Evolutionary conservation across 345 rosid species (phyloP), one percentile per base, ranked within the genome.

Genomic region (Murraya paniculata): DNA sequence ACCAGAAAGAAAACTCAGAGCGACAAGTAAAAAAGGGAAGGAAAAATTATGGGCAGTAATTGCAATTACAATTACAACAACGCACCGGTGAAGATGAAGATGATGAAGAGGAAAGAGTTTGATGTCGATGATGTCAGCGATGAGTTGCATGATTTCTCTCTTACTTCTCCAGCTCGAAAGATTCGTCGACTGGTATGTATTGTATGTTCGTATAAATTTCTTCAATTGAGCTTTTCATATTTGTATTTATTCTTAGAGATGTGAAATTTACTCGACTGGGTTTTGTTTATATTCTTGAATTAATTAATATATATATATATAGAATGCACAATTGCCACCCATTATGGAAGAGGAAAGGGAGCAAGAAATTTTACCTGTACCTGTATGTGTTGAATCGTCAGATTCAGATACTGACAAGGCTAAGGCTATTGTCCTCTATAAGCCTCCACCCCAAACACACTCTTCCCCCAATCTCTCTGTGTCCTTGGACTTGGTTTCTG

Each of bases 91-190:
- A 22, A 38, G 55, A 66, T 41, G 78, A 77, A 82, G 64, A 56
- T 41, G 79, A 81, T 81, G 81, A 92, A 82, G 85, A 82, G 88
- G 78, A 92, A 91, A 81, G 85, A 90, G 4, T 78, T 92, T 21
- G 97, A 90, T 5, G 81, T 92, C 5, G 97, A 89, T 28, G 86
- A 83, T 41, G 88, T 90, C 19, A 85, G 84, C 81, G 90, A 94
- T n/a, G 97, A 94, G 1, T 92, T 92, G 87, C 87, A 91, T 48
- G 93, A 94, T 79, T 94, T 94, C 84, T 89, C 94, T 14, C 88
- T 91, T 27, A 90, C 94, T 62, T 87, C 97, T 66, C 98, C 95
- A 6, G 92, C 94, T 50, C 79, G 84, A 24, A 94, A 92, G 83
- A 91, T 91, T 80, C 94, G 96, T 68, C 94, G 97, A 25, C 84